phyloP scores from a whole-genome alignment of 2,329 filamentous ascomycete genomes.

The Botrytis byssoidea region DNA sequence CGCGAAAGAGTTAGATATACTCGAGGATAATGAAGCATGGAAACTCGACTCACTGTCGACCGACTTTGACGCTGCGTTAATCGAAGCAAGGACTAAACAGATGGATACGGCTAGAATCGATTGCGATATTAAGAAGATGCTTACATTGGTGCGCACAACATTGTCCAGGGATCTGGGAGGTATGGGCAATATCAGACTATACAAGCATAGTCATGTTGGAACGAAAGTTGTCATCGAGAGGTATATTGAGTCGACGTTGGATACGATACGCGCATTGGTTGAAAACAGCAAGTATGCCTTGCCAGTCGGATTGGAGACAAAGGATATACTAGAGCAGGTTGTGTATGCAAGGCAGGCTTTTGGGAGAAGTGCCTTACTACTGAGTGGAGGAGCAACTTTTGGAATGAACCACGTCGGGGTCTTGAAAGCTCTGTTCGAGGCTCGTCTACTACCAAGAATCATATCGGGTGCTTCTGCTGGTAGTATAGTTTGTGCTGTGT shows the following conservation, averaged over 20 bases:
- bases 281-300: conserved; percentile 53
- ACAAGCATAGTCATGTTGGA: conserved; percentile 79
- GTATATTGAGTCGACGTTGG: conserved; percentile 77
- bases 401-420: conserved; percentile 73
- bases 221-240: conserved; percentile 85
- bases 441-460: conserved; percentile 62
- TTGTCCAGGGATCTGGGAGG: conserved; percentile 78
- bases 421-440: conserved; percentile 63
- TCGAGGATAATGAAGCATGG: conserved; percentile 82
- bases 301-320: conserved; percentile 53
- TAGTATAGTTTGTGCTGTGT: conserved; percentile 65
- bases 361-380: conserved; percentile 62
- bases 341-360: conserved; percentile 61
- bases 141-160: conserved; percentile 76
- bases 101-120: conserved; percentile 71
- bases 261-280: conserved; percentile 71
- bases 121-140: conserved; percentile 72
- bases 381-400: conserved; percentile 69
- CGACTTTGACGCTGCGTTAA: conserved; percentile 63
- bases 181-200: conserved; percentile 80
- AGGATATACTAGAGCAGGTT: conserved; percentile 57
- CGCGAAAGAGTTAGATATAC: conserved; percentile 71
- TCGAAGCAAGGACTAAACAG: conserved; percentile 67
- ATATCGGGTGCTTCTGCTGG: conserved; percentile 68
- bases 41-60: conserved; percentile 58